A percentile compares a stretch with the other conserved stretches of the same genome.
Evolutionary conservation across 768 basidiomycete genomes (phyloP).

Genomic region (Boletus pseudopeckii): DNA sequence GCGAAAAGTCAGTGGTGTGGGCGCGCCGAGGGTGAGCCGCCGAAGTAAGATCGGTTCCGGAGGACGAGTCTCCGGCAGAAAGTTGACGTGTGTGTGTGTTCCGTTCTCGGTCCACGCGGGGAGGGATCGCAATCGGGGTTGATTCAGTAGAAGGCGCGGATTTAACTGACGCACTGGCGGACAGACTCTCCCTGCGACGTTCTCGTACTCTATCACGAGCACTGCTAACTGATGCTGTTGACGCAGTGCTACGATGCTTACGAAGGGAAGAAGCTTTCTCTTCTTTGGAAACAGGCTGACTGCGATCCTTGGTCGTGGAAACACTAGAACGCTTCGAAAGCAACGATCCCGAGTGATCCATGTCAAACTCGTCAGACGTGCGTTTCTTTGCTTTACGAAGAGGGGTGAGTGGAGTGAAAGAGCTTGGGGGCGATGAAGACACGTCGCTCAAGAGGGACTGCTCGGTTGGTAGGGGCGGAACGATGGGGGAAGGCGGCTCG

Average conservation of each 20-base stretch:
- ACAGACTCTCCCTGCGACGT: constrained; percentile 49
- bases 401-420: constrained; percentile 46
- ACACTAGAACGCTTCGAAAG: constrained; percentile 46
- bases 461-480: constrained; percentile 32
- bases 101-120: constrained; percentile 28
- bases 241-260: constrained; percentile 71
- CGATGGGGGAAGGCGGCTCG: constrained; percentile 25
- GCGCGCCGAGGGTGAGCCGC: constrained; percentile 52
- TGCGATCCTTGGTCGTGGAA: constrained; percentile 29
- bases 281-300: constrained; percentile 37
- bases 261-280: constrained; percentile 49
- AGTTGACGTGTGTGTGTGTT: constrained; percentile 59
- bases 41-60: constrained; percentile 48
- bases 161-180: constrained; percentile 39
- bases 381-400: constrained; percentile 65
- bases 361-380: constrained; percentile 78
- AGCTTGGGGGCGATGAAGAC: constrained; percentile 54
- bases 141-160: constrained; percentile 14
- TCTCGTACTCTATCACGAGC: constrained; percentile 49
- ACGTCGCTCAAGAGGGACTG: constrained; percentile 29
- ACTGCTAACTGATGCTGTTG: constrained; percentile 39
- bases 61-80: constrained; percentile 66
- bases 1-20: constrained; percentile 78
- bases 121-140: constrained; percentile 23
- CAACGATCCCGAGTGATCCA: constrained; percentile 65